Evolutionary conservation across 2,329 filamentous ascomycete genomes (phyloP).

Genomic region (Alternaria triticina): DNA sequence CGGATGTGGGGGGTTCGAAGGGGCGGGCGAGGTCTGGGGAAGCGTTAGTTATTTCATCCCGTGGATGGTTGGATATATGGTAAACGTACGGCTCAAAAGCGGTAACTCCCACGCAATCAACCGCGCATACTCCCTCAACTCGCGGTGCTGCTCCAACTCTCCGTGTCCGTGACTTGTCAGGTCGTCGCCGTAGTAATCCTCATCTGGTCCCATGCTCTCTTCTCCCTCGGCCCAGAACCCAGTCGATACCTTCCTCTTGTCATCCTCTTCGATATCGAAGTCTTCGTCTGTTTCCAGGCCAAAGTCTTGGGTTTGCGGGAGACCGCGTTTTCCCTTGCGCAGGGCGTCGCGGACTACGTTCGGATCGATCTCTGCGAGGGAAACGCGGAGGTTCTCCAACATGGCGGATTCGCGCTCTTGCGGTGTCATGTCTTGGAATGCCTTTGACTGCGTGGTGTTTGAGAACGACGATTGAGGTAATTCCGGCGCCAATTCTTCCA

Average conservation of each 20-base stretch:
- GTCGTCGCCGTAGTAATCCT: constrained; percentile 78
- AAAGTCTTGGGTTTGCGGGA: constrained; percentile 18
- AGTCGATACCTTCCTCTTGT: constrained; percentile 12
- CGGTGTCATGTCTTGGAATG: constrained; percentile 8
- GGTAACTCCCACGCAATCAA: constrained; percentile 97
- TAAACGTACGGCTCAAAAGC: constrained; percentile 76
- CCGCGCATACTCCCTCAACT: constrained; percentile 86
- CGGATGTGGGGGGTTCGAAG: constrained; percentile 72
- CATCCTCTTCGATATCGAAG: constrained; percentile 27
- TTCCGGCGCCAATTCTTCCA: constrained; percentile 9
- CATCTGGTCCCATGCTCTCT: constrained; percentile 62
- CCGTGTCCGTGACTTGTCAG: constrained; percentile 82
- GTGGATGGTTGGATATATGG: too few species aligned
- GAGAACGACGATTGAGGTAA: neutral
- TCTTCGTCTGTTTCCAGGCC: constrained; percentile 35
- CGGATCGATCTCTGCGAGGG: constrained; percentile 35
- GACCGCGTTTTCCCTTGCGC: constrained; percentile 32
- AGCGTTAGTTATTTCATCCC: neutral
- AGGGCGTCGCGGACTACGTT: constrained; percentile 27
- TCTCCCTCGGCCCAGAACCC: constrained; percentile 50
- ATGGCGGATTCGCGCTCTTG: constrained; percentile 24
- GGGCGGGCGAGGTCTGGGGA: constrained; percentile 77
- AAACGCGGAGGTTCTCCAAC: constrained; percentile 27
- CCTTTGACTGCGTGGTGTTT: neutral
- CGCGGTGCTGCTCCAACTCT: constrained; percentile 86